phyloP scores from a whole-genome alignment of 768 basidiomycete species.

The Artomyces pyxidatus region DNA sequence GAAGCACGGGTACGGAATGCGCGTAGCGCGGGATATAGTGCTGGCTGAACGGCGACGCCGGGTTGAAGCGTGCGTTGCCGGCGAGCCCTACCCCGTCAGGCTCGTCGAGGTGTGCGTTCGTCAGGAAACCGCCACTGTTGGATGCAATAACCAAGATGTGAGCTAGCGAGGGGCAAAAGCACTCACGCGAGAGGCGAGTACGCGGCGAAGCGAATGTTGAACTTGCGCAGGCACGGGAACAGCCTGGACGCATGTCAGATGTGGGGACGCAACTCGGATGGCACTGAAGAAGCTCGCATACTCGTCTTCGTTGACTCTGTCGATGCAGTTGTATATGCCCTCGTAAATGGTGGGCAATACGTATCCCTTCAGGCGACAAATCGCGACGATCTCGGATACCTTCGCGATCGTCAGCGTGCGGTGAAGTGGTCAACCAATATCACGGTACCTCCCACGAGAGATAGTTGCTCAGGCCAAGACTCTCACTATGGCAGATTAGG shows the following conservation, averaged over 20 bases:
- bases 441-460: conserved; percentile 12
- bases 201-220: conserved; percentile 24
- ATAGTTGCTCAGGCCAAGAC: conserved; percentile 17
- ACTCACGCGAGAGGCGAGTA: conserved; percentile 24
- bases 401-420: background rate
- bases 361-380: conserved; percentile 19
- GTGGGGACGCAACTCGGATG: background rate
- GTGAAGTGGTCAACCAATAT: background rate
- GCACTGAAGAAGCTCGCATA: background rate
- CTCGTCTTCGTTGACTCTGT: conserved; percentile 16
- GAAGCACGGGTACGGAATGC: background rate
- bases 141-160: no score
- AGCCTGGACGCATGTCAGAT: conserved; percentile 1
- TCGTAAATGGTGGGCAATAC: conserved; percentile 21
- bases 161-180: background rate
- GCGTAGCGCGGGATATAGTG: background rate
- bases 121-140: conserved; percentile 21
- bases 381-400: conserved; percentile 21
- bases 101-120: conserved; percentile 12
- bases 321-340: conserved; percentile 19
- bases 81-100: background rate
- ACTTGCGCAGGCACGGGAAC: conserved; percentile 20
- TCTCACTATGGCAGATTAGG: conserved; percentile 8
- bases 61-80: conserved; percentile 1
- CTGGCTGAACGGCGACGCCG: background rate